phyloP scores from a whole-genome alignment of 2,329 filamentous ascomycete genomes.

The Pseudogymnoascus pannorum region DNA sequence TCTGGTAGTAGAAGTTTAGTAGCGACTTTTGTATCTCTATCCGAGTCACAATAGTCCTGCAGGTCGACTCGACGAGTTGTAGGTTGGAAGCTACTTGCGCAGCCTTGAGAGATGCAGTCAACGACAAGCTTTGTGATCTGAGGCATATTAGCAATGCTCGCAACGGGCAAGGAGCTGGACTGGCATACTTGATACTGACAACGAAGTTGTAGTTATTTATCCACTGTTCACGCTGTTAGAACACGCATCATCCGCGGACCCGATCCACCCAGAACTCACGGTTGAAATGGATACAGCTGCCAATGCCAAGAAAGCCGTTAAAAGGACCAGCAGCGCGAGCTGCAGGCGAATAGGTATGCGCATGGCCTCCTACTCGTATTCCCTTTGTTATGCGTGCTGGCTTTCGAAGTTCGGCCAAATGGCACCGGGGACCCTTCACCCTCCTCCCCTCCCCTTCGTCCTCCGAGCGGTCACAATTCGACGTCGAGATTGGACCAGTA shows the following conservation, averaged over 20 bases:
- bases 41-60: slow-evolving; percentile 62
- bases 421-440: neutral
- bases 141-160: slow-evolving; percentile 11
- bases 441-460: neutral
- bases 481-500: neutral
- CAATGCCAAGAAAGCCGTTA: slow-evolving; percentile 66
- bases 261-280: slow-evolving; percentile 39
- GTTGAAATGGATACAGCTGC: slow-evolving; percentile 74
- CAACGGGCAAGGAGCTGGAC: neutral
- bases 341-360: slow-evolving; percentile 83
- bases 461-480: neutral
- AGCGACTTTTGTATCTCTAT: slow-evolving; percentile 51
- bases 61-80: slow-evolving; percentile 68
- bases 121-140: slow-evolving; percentile 54
- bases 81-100: slow-evolving; percentile 74
- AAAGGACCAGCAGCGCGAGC: slow-evolving; percentile 70
- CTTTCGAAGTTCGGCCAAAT: neutral
- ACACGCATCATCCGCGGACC: neutral
- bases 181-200: slow-evolving; percentile 41
- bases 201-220: slow-evolving; percentile 56
- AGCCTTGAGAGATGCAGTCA: slow-evolving; percentile 82
- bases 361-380: slow-evolving; percentile 36
- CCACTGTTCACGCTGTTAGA: slow-evolving; percentile 34
- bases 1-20: slow-evolving; percentile 40
- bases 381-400: neutral